Evolutionary conservation across 768 basidiomycete genomes (phyloP).

Genomic region (Lepiota subincarnata): DNA sequence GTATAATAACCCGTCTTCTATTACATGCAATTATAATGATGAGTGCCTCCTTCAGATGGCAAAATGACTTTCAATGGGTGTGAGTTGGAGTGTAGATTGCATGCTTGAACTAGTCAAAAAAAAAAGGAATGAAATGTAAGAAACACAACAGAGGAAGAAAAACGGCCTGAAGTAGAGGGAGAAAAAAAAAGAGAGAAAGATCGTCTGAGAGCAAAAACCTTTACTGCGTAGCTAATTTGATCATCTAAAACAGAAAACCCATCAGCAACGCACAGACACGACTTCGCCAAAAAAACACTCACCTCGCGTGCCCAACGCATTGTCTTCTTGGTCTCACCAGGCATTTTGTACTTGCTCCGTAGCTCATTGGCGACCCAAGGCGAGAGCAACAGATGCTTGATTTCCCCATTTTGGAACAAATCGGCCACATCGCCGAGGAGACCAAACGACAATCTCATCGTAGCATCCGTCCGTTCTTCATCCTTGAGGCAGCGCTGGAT

Average conservation of each 20-base stretch:
- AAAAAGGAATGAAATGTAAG: background rate
- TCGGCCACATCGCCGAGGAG: slow-evolving; percentile 93
- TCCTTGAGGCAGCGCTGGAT: slow-evolving; percentile 72
- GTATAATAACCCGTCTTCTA: slow-evolving; percentile 34
- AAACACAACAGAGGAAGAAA: too few species aligned
- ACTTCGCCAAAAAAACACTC: slow-evolving; percentile 22
- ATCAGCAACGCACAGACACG: slow-evolving; percentile 1
- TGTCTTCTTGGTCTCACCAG: slow-evolving; percentile 79
- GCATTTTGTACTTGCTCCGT: slow-evolving; percentile 69
- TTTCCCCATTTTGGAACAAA: slow-evolving; percentile 73
- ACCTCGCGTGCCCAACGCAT: slow-evolving; percentile 95
- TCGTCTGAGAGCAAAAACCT: slow-evolving; percentile 21
- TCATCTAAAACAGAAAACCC: slow-evolving; percentile 46
- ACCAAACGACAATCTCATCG: slow-evolving; percentile 74
- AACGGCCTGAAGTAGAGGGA: slow-evolving; percentile 15
- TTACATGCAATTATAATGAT: slow-evolving; percentile 51
- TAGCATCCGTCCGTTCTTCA: slow-evolving; percentile 79
- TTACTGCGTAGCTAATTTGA: slow-evolving; percentile 76
- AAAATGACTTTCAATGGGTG: slow-evolving; percentile 21
- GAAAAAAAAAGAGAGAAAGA: slow-evolving; percentile 20
- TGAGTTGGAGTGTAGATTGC: slow-evolving; percentile 37
- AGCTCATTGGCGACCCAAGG: slow-evolving; percentile 79
- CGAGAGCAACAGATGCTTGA: slow-evolving; percentile 73
- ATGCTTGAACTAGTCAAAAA: slow-evolving; percentile 32
- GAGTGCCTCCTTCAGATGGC: slow-evolving; percentile 72